Conservation (phyloP, 2,329 filamentous ascomycete species). For the Macroventuria anomochaeta region DNA sequence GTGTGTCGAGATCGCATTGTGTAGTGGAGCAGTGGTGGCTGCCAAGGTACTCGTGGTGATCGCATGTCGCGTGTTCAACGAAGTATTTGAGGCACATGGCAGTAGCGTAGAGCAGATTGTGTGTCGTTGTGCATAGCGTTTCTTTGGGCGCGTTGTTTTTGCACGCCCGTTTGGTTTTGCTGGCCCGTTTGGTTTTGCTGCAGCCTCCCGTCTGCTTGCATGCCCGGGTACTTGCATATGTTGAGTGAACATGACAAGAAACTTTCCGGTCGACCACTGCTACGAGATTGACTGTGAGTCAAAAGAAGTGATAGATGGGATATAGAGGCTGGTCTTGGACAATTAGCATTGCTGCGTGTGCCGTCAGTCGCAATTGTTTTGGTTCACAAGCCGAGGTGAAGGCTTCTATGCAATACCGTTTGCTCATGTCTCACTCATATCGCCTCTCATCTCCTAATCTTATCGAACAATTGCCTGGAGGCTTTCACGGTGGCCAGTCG, state of each 20-base stretch:
- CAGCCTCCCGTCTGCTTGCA: conserved; percentile 1
- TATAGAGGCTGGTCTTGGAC: too few species aligned
- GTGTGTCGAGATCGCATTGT: conserved; percentile 4
- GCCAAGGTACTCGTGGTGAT: conserved; percentile 14
- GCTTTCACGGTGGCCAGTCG: too few species aligned
- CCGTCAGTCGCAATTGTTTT: background rate
- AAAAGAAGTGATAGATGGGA: too few species aligned
- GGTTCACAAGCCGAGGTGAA: background rate
- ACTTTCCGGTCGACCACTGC: background rate
- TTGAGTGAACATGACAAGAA: conserved; percentile 6
- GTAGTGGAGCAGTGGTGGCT: conserved; percentile 5
- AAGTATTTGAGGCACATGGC: conserved; percentile 16
- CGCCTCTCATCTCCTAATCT: too few species aligned
- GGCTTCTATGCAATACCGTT: background rate
- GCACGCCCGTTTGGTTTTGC: too few species aligned
- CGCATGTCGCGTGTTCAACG: background rate
- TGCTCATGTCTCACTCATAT: background rate
- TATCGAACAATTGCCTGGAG: too few species aligned
- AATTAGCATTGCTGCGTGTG: too few species aligned
- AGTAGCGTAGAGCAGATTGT: background rate
- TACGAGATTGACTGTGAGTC: background rate
- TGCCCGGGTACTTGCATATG: background rate
- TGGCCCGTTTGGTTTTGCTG: conserved; percentile 8
- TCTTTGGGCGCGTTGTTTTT: background rate
- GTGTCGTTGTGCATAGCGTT: background rate